Evolutionary conservation across 2,329 filamentous ascomycete species (phyloP).

Genomic region (Cordyceps sp.): DNA sequence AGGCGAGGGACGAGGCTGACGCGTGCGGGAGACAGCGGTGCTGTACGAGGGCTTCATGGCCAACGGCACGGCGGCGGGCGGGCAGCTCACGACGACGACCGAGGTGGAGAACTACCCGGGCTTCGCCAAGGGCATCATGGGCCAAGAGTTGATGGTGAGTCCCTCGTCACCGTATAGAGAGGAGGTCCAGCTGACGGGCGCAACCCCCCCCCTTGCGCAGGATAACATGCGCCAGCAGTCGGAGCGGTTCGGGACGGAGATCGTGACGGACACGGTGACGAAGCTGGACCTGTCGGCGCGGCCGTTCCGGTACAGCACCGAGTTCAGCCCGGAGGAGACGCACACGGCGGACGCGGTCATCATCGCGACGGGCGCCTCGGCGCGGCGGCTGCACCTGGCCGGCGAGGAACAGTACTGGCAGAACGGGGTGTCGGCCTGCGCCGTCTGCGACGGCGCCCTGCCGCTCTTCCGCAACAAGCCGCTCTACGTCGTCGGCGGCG

Average conservation of each 20-base stretch:
- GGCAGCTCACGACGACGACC: constrained; percentile 94
- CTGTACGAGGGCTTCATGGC: constrained; percentile 97
- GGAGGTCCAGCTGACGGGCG: too few species aligned
- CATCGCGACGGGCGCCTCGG: constrained; percentile 88
- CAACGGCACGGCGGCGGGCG: constrained; percentile 88
- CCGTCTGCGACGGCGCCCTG: constrained; percentile 91
- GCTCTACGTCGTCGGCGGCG: constrained; percentile 87
- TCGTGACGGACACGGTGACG: constrained; percentile 83
- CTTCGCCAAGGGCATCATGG: constrained; percentile 79
- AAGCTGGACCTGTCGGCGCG: constrained; percentile 70
- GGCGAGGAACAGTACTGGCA: constrained; percentile 98
- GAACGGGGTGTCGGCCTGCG: constrained; percentile 88
- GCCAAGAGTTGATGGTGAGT: constrained; percentile 66
- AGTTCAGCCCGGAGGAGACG: constrained; percentile 67
- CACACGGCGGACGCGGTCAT: constrained; percentile 88
- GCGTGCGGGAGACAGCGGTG: constrained; percentile 40
- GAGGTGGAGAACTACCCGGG: constrained; percentile 98
- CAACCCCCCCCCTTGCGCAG: constrained; percentile 20
- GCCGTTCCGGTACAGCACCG: constrained; percentile 88
- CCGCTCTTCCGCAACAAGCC: constrained; percentile 97
- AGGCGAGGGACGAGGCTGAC: too few species aligned
- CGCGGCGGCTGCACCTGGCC: constrained; percentile 61
- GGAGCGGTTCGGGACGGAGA: constrained; percentile 77
- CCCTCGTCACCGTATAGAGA: background rate
- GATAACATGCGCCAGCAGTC: constrained; percentile 90